Evolutionary conservation across 441 rosid species (phyloP), one percentile per base, ranked within the genome.

Genomic region (Rhodomyrtus psidioides): DNA sequence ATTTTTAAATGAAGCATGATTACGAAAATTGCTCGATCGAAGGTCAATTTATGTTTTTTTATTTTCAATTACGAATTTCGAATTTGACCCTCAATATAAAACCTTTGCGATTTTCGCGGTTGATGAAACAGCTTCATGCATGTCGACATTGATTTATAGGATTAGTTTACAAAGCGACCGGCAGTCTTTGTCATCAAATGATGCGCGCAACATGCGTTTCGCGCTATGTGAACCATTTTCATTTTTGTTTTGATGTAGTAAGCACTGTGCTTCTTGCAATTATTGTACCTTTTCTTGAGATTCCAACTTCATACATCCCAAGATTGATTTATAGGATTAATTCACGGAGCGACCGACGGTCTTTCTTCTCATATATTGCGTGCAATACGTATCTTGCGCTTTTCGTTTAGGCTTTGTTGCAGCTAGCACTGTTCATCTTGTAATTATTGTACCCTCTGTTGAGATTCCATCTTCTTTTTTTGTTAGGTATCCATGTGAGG

Each of bases 31-130:
- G 16, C 10, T 39, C 16, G 0, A 70, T 12, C 12, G 16, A 65
- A 23, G 14, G 51, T 70, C 24, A 44, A 39, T 39, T 21, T 39
- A 21, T 70, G 4, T 34, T 14, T 5, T 19, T 3, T 34, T 34
- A 30, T 34, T 17, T 19, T 62, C 13, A 62, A 19, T 5, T 34
- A 9, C 1, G 4, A 12, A 39, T 70, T 70, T 39, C 6, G 16
- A 39, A 70, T 70, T 39, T 23, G n/a, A 13, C 16, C 24, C 0
- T 0, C n/a, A n/a, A n/a, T n/a, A 6, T 21, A 39, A 70, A 70
- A 5, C n/a, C 6, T 70, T 5, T 21, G 5, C 0, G 4, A 26
- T 70, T 70, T 39, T 39, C 2, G 6, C n/a, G 0, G 0, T 7
- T 2, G 2, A 23, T 1, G 1, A 39, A 34, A 12, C 2, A 0